A percentile compares a stretch with the other conserved stretches of the same genome.
Evolutionary conservation across 2,329 filamentous ascomycete species (phyloP).

Genomic region (Ascochyta lentis): DNA sequence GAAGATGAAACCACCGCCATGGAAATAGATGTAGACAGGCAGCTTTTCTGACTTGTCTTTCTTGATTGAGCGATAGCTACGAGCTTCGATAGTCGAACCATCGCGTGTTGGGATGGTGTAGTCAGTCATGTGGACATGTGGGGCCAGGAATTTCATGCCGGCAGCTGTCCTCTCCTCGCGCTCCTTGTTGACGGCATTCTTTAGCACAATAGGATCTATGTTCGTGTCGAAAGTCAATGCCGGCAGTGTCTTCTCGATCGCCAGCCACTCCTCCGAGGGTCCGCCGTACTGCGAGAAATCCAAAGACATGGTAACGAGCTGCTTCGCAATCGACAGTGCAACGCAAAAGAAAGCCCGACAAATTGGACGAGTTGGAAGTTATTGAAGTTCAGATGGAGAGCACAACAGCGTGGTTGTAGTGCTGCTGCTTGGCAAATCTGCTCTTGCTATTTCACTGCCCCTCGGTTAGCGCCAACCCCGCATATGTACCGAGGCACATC

Average conservation of each 20-base stretch:
- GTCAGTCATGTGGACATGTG: constrained; percentile 31
- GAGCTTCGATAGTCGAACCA: constrained; percentile 52
- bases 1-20: constrained; percentile 65
- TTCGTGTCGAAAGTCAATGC: constrained; percentile 29
- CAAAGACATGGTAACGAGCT: constrained; percentile 14
- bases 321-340: background rate
- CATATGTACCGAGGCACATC: constrained; percentile 18
- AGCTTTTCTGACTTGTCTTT: constrained; percentile 46
- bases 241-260: constrained; percentile 37
- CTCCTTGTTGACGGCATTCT: constrained; percentile 29
- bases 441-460: constrained; percentile 4
- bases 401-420: background rate
- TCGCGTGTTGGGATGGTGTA: constrained; percentile 54
- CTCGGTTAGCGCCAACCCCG: constrained; percentile 19
- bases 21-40: constrained; percentile 58
- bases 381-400: background rate
- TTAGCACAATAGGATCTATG: constrained; percentile 22
- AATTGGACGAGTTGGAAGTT: background rate
- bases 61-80: constrained; percentile 55
- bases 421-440: background rate
- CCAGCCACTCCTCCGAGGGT: constrained; percentile 44
- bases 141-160: constrained; percentile 26
- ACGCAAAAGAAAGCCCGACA: background rate
- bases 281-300: constrained; percentile 42
- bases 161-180: constrained; percentile 30